Evolutionary conservation across 2,329 filamentous ascomycete species (phyloP), one percentile per base, ranked within the genome.

Genomic region (Cryphonectria carpinicola): DNA sequence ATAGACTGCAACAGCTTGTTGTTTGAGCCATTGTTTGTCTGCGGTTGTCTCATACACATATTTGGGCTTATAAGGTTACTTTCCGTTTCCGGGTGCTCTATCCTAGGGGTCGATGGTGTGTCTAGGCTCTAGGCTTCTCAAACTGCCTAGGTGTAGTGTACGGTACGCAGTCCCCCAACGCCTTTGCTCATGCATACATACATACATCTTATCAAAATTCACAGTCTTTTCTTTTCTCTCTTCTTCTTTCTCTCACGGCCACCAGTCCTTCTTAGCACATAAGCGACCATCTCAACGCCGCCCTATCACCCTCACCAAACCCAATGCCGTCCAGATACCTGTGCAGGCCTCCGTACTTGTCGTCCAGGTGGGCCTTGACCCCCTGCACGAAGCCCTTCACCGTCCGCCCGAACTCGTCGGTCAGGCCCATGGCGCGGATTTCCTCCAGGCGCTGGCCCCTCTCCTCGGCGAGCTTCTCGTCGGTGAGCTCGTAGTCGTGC

Each of bases 371-470:
- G 22, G 75, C 77, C 39, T 84, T 79, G 4, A 94, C 84, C 14
- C 82, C 83, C 22, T 78, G 75, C n/a, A 93, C 89, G 82, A 95
- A 90, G 3, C 88, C 86, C 5, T 81, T 79, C 3, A 90, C 87
- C 74, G 92, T 93, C 32, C 85, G 84, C 0, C 88, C 91, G 84
- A 94, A 97, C 3, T 90, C 88, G n/a, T 91, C 89, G 0, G 89
- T 86, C 66, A 97, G 81, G 0, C 94, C 93, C 74, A 96, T 88
- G 63, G 87, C 85, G 4, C 81, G 79, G 68, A 97, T 91, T 80
- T 97, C 93, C 64, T 83, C 81, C 73, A 95, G 77, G 66, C 92
- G 86, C 76, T 86, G 84, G 69, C 89, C 88, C 74, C 86, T 86
- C 77, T 94, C 91, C 0, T 85, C 79, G 43, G 83, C 82, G 17